Evolutionary conservation across 306 rosid species (phyloP), one percentile per base, ranked within the genome.

Genomic region (Adenanthera pavonina): DNA sequence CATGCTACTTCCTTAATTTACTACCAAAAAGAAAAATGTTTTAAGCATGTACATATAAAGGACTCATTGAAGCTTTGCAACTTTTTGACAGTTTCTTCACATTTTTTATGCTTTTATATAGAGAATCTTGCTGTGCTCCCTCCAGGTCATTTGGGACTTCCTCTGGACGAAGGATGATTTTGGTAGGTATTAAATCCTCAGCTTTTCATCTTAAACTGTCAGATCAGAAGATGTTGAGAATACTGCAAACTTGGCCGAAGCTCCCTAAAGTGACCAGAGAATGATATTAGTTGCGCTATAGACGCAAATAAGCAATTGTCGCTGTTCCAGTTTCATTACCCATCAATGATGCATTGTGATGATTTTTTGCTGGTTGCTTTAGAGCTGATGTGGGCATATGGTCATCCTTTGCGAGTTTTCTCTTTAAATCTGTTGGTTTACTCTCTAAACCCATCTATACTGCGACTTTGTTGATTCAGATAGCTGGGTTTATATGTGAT

Each of bases 281-380:
- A 88, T 84, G 91, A 81, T 86, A 79, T 66, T 74, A 56, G 80
- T 81, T 82, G 70, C 83, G 52, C 61, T 71, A 57, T 75, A 57
- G 77, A 48, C 56, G 75, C 82, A 77, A 66, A 64, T 70, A 43
- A 73, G 75, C 71, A 76, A 71, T 78, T 87, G 82, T 78, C 71
- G 62, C 77, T 60, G 34, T 51, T 60, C 30, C 68, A 46, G 72
- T 72, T 72, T 25, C 57, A 20, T 72, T 80, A 78, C 67, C 77
- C 80, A 68, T 65, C 61, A 88, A 52, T 62, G 81, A 74, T 5
- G 30, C 83, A 81, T 72, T 49, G 77, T 84, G 85, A 57, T 72
- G 83, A 85, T 71, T 86, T 85, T 88, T 86, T 84, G 81, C 91
- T 87, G 89, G 92, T 87, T 87, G 89, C 90, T 87, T 87, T 89